A percentile compares a stretch with the other conserved stretches of the same genome.
Conservation (phyloP, 2,329 filamentous ascomycete genomes). For the Purpureocillium lavendulum region DNA sequence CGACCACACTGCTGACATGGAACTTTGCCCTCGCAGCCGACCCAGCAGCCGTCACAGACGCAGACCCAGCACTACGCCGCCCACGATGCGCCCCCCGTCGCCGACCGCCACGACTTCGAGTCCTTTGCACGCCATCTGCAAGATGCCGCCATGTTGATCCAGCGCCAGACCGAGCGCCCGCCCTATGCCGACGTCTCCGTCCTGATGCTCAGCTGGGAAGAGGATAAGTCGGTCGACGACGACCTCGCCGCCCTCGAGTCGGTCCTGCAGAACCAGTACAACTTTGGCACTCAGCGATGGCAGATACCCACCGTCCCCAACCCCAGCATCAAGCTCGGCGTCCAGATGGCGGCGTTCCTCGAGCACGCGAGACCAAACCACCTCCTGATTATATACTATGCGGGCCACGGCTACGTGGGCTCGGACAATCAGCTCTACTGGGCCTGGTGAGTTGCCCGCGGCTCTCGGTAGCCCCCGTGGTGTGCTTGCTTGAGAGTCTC, state of each 20-base stretch:
- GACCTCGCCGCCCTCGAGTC: conserved; percentile 48
- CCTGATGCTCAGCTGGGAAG: conserved; percentile 54
- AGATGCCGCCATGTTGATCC: conserved; percentile 60
- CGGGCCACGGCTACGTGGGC: conserved; percentile 51
- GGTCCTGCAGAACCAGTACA: conserved; percentile 51
- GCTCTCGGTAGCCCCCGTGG: background rate
- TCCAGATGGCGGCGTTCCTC: conserved; percentile 51
- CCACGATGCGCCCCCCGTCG: conserved; percentile 29
- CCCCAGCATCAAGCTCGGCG: conserved; percentile 52
- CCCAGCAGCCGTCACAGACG: conserved; percentile 3
- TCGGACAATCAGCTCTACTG: conserved; percentile 55
- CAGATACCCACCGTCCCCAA: conserved; percentile 51
- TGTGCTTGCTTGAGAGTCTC: background rate
- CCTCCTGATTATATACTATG: conserved; percentile 57
- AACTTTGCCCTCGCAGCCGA: background rate
- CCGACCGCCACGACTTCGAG: conserved; percentile 55
- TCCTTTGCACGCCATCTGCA: conserved; percentile 59
- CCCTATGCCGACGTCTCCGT: conserved; percentile 52
- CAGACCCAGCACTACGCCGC: conserved; percentile 22
- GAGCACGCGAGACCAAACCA: conserved; percentile 50
- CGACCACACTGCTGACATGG: background rate
- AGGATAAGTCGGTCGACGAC: conserved; percentile 43
- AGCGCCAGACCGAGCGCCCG: conserved; percentile 50
- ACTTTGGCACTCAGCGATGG: conserved; percentile 53
- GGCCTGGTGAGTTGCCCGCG: conserved; percentile 47